Conservation (phyloP, 192 early-diverging fungal species). For the Backusella circina region DNA sequence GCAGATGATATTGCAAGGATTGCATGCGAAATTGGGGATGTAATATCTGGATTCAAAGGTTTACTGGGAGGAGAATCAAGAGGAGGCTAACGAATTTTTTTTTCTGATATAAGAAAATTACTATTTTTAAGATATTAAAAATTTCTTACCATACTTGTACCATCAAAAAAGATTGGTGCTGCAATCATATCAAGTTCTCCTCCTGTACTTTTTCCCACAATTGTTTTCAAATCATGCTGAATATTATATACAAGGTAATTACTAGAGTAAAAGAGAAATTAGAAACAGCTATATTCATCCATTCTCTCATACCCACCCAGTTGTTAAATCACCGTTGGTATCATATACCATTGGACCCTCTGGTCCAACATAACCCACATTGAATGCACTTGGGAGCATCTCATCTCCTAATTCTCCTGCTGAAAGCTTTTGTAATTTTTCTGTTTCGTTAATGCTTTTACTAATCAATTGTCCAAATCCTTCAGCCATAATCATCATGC, state of each 20-base stretch:
- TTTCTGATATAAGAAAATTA: neutral
- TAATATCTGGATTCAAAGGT: conserved; percentile 38
- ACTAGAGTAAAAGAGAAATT: conserved; percentile 1
- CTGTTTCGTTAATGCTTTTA: conserved; percentile 23
- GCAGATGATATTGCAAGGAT: conserved; percentile 31
- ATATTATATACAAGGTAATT: conserved; percentile 44
- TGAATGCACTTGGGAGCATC: conserved; percentile 38
- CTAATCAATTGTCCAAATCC: conserved; percentile 37
- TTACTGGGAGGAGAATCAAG: conserved; percentile 40
- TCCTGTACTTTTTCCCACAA: conserved; percentile 38
- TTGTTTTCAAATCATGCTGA: conserved; percentile 25
- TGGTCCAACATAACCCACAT: conserved; percentile 47
- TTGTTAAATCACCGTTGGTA: conserved; percentile 39
- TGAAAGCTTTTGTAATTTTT: conserved; percentile 27
- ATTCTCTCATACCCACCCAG: conserved; percentile 28
- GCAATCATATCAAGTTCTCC: conserved; percentile 34
- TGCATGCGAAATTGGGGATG: conserved; percentile 34
- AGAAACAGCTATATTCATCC: neutral
- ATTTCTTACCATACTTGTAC: conserved; percentile 21
- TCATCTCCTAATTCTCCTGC: conserved; percentile 30
- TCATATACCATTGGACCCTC: conserved; percentile 46
- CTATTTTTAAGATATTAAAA: neutral
- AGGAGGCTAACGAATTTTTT: conserved; percentile 28
- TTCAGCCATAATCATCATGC: conserved; percentile 48
- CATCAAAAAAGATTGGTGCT: conserved; percentile 42